Percentiles rank a stretch among this genome's conserved stretches.
Evolutionary conservation across 345 rosid species (phyloP).

Genomic region (Excoecaria agallocha): DNA sequence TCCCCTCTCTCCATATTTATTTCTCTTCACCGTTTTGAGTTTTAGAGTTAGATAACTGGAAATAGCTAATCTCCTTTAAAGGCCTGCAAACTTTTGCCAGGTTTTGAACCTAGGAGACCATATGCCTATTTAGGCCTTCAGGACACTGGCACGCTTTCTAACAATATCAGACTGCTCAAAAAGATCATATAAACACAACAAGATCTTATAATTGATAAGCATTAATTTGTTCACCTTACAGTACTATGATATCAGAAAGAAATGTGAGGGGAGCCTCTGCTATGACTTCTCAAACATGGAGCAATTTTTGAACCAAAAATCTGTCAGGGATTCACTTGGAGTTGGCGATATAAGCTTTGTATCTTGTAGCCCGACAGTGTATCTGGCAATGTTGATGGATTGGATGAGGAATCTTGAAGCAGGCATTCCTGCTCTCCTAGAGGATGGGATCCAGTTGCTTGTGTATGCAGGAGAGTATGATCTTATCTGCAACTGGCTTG

Average conservation of each 20-base stretch:
- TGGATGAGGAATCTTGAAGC: conserved; percentile 97
- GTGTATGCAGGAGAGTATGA: conserved; percentile 98
- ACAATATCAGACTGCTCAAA: not conserved
- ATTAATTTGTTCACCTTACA: conserved; percentile 35
- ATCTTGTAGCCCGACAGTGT: conserved; percentile 82
- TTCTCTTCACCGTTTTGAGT: not conserved
- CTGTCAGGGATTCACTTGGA: conserved; percentile 76
- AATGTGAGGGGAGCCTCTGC: conserved; percentile 85
- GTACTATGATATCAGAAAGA: conserved; percentile 93
- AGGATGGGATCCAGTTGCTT: conserved; percentile 87
- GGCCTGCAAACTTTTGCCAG: not conserved
- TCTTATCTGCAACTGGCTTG: conserved; percentile 99
- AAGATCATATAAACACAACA: not conserved
- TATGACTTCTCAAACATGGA: conserved; percentile 99
- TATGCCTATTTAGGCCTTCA: not conserved
- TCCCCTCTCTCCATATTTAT: not conserved
- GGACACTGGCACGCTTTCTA: not conserved
- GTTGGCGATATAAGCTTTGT: conserved; percentile 84
- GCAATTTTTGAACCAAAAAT: conserved; percentile 64
- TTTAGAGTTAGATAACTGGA: not conserved
- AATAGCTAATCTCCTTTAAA: not conserved
- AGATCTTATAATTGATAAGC: conserved; percentile 9
- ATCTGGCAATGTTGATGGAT: conserved; percentile 83
- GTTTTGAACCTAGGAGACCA: not conserved
- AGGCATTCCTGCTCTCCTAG: conserved; percentile 87